Evolutionary conservation across 2,329 filamentous ascomycete species (phyloP), one percentile per base, ranked within the genome.

Genomic region (Aspergillus intermedius): DNA sequence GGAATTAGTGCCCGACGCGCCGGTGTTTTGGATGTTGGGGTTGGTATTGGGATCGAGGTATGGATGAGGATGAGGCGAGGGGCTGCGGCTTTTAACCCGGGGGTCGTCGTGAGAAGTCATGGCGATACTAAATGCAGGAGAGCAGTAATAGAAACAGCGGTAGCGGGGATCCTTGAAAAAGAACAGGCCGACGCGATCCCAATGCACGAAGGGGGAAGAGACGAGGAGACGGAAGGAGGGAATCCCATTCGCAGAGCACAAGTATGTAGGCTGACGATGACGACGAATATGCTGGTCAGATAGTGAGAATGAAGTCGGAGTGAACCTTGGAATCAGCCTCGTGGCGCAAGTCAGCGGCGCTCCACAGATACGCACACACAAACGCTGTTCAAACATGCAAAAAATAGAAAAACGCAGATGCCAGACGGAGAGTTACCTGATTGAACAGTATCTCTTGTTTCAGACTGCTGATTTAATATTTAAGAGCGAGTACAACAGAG

Each of bases 31-130:
- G 44, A 59, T 59, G 49, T 58, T 60, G 54, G 67, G 70, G 45
- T 68, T 55, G 47, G 63, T 56, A 49, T 63, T 59, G 30, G 59
- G 57, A 47, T 68, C 61, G 30, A 69, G 63, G 58, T 68, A 72
- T 34, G 70, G 68, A 45, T 71, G 69, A 44, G 60, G 64, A 57
- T 70, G 71, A 41, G 65, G 60, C 44, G 70, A 72, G 47, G 67
- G 68, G 62, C 71, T 74, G 54, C 67, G 69, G 60, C 60, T 65
- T 51, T 68, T 64, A 58, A 65, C 59, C 37, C 60, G 63, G 48
- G 58, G 58, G 47, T 56, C 57, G 39, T 65, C 61, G 50, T 65
- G 63, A 34, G 65, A 64, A 49, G 59, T 58, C 65, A 68, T 68
- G 28, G 49, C 54, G 42, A 32, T 22, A 28, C 4, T 28, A 32